Conservation (phyloP, 2,329 filamentous ascomycete species). For the Cyphellophora attinorum region DNA sequence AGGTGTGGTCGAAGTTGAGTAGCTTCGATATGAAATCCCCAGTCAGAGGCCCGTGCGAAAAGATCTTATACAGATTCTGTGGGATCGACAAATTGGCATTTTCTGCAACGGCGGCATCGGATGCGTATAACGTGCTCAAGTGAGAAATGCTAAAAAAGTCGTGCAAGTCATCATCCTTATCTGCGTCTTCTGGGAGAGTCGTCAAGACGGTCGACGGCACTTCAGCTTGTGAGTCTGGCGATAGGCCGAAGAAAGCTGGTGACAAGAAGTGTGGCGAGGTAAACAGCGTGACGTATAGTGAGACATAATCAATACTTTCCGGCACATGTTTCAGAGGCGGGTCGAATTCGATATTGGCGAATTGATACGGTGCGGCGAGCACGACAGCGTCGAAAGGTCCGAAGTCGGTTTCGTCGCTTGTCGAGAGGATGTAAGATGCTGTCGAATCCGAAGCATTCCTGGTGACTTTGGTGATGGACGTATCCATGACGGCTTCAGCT, state of each 20-base stretch:
- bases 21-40: conserved; percentile 38
- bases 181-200: conserved; percentile 50
- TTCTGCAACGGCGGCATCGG: conserved; percentile 1
- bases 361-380: conserved; percentile 76
- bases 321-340: conserved; percentile 42
- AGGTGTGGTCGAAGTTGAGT: conserved; percentile 31
- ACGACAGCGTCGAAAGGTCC: conserved; percentile 65
- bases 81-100: conserved; percentile 6
- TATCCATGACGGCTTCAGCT: conserved; percentile 55
- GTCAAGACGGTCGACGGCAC: conserved; percentile 74
- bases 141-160: conserved; percentile 83
- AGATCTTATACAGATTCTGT: conserved; percentile 56
- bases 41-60: conserved; percentile 45
- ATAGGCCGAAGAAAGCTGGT: conserved; percentile 61
- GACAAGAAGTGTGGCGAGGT: conserved; percentile 66
- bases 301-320: conserved; percentile 74
- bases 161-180: conserved; percentile 49
- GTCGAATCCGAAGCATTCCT: conserved; percentile 32
- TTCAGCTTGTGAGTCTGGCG: conserved; percentile 29
- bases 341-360: conserved; percentile 54
- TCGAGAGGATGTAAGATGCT: conserved; percentile 26
- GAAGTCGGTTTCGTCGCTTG: conserved; percentile 19
- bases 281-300: conserved; percentile 83
- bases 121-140: conserved; percentile 55
- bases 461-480: conserved; percentile 53